These are phyloP conservation scores for Eimeria praecox DNA, from an alignment of 169 alveolate species.

Conservation along the genomic window DNA sequence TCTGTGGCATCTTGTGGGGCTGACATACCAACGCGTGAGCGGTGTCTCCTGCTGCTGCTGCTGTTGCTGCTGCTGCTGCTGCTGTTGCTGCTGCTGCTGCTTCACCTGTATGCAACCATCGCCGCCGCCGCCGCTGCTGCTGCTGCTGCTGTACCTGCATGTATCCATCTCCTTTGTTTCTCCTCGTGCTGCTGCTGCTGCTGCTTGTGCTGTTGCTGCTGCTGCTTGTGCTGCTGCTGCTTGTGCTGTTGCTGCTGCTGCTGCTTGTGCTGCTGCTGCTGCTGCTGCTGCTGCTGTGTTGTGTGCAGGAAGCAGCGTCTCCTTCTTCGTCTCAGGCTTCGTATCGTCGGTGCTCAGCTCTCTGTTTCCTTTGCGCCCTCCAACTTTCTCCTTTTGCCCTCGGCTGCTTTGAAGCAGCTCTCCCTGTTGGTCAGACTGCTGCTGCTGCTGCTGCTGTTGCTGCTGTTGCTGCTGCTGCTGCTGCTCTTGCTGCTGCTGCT, in stretches of 20 bases:
- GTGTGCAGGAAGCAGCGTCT: slow-evolving; percentile 30
- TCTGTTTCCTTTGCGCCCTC: slow-evolving; percentile 34
- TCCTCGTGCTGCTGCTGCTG: no score
- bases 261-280: no score
- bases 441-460: slow-evolving; percentile 9
- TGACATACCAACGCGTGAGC: slow-evolving; percentile 16
- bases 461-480: slow-evolving; percentile 35
- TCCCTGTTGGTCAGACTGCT: slow-evolving; percentile 17
- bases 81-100: not conserved
- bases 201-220: no score
- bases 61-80: not conserved
- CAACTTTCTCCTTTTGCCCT: slow-evolving; percentile 40
- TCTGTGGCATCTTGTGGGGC: slow-evolving; percentile 58
- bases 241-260: no score
- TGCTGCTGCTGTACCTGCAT: not conserved
- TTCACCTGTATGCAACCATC: not conserved
- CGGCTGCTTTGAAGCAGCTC: slow-evolving; percentile 14
- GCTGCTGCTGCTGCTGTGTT: slow-evolving; percentile 15
- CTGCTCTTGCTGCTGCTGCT: slow-evolving; percentile 17
- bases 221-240: no score
- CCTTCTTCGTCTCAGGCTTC: slow-evolving; percentile 37
- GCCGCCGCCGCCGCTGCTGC: not conserved
- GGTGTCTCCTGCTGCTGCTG: not conserved
- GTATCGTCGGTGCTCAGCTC: slow-evolving; percentile 41
- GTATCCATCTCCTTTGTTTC: no score